These are phyloP conservation scores for Zygoascus sp. DNA, from an alignment of 1,139 yeast genomes.

Conservation along the genomic window DNA sequence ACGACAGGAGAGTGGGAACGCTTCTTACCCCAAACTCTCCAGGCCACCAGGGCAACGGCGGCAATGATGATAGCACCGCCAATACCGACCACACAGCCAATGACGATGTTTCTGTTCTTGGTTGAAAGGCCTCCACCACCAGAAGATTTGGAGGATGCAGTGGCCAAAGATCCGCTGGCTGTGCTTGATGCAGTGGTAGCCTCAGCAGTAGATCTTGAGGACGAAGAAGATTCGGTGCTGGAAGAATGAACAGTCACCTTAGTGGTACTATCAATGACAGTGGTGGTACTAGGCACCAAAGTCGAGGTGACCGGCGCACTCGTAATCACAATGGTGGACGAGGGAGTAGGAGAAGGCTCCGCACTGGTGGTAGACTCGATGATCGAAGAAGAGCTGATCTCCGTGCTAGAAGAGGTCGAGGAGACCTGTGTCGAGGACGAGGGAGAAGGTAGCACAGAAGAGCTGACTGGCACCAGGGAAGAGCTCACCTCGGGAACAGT, in stretches of 20 bases:
- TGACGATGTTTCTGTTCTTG: constrained; percentile 29
- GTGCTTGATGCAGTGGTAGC: constrained; percentile 16
- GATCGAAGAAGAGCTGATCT: constrained; percentile 7
- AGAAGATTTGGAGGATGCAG: constrained; percentile 16
- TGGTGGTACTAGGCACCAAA: neutral
- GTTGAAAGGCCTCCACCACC: constrained; percentile 27
- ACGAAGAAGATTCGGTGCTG: constrained; percentile 4
- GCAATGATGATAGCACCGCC: constrained; percentile 31
- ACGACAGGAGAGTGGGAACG: constrained; percentile 9
- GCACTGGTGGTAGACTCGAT: constrained; percentile 8
- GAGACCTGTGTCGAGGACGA: neutral
- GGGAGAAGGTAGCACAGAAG: constrained; percentile 8
- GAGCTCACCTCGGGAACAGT: constrained; percentile 3
- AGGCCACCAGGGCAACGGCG: constrained; percentile 28
- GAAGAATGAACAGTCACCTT: neutral
- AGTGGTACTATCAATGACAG: neutral
- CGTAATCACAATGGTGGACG: neutral
- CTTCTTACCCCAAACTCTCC: constrained; percentile 27
- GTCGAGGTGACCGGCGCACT: neutral
- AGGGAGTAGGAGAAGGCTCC: constrained; percentile 8
- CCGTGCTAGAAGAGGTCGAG: neutral
- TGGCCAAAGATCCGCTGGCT: constrained; percentile 21
- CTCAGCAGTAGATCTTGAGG: neutral
- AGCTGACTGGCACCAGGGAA: neutral
- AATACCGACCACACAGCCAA: constrained; percentile 34